phyloP scores from a whole-genome alignment of 2,329 filamentous ascomycete genomes.

The Dactylellina sp. region DNA sequence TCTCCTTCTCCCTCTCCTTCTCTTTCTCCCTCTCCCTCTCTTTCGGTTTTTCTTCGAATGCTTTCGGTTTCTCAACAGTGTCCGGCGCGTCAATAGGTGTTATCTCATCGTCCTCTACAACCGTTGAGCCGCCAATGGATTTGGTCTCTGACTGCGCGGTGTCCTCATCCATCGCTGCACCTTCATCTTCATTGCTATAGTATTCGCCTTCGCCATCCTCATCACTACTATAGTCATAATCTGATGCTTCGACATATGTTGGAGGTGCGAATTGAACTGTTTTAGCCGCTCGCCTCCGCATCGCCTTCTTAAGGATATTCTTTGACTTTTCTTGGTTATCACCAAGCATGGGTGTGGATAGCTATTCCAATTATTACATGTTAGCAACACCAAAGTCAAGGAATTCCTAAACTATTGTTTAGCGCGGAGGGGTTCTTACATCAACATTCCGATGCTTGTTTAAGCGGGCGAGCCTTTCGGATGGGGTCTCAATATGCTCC shows the following conservation, averaged over 20 bases:
- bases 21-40: slow-evolving; percentile 22
- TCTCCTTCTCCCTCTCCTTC: slow-evolving; percentile 14
- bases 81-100: slow-evolving; percentile 48
- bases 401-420: slow-evolving; percentile 24
- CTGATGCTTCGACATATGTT: slow-evolving; percentile 88
- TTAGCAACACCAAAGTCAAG: slow-evolving; percentile 58
- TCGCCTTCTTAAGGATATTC: slow-evolving; percentile 83
- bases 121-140: slow-evolving; percentile 19
- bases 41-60: slow-evolving; percentile 41
- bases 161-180: slow-evolving; percentile 61
- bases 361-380: slow-evolving; percentile 63
- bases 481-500: slow-evolving; percentile 98
- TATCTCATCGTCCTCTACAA: slow-evolving; percentile 49
- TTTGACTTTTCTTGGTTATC: slow-evolving; percentile 79
- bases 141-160: slow-evolving; percentile 23
- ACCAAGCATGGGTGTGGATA: slow-evolving; percentile 73
- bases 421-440: slow-evolving; percentile 69
- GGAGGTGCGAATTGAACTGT: slow-evolving; percentile 86
- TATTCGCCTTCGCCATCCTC: slow-evolving; percentile 73
- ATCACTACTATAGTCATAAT: slow-evolving; percentile 84
- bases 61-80: slow-evolving; percentile 40
- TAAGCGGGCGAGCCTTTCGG: slow-evolving; percentile 87
- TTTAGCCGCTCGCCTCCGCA: slow-evolving; percentile 83
- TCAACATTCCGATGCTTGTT: slow-evolving; percentile 99
- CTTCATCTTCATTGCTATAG: slow-evolving; percentile 67